phyloP scores from a whole-genome alignment of 306 rosid genomes.

The Malus asiatica region DNA sequence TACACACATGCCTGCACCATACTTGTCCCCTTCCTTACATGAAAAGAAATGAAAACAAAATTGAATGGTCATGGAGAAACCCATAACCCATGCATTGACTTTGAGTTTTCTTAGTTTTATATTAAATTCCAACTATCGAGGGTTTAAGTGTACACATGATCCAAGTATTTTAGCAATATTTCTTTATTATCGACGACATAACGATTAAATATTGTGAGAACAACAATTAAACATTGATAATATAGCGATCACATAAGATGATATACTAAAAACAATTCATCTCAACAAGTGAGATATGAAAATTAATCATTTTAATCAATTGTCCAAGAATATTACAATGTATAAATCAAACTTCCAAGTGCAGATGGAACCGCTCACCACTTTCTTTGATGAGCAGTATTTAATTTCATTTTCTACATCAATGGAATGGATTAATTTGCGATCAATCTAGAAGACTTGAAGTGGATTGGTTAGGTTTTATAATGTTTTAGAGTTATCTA shows the following conservation, averaged over 20 bases:
- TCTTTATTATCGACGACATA: no score
- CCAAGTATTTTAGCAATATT: no score
- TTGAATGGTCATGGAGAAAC: not conserved
- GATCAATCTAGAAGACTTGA: not conserved
- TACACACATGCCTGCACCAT: not conserved
- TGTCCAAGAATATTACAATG: not conserved
- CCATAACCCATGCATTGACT: not conserved
- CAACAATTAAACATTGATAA: no score
- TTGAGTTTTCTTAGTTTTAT: not conserved
- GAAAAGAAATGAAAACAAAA: not conserved
- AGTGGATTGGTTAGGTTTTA: not conserved
- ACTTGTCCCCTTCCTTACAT: not conserved
- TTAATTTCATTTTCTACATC: not conserved
- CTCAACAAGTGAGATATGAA: no score
- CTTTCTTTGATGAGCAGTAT: not conserved
- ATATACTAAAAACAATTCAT: no score
- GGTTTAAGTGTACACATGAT: not conserved
- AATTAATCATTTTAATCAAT: no score
- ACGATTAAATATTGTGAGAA: rapidly evolving
- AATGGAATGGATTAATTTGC: not conserved
- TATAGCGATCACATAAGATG: no score
- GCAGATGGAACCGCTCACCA: slow-evolving; percentile 8
- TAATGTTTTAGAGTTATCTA: not conserved
- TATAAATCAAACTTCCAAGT: not conserved
- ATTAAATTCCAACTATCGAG: not conserved